Percentiles rank a stretch among this genome's conserved stretches.
These are phyloP conservation scores for Vigna unguiculata DNA, from an alignment of 306 rosid species.

Conservation along the genomic window DNA sequence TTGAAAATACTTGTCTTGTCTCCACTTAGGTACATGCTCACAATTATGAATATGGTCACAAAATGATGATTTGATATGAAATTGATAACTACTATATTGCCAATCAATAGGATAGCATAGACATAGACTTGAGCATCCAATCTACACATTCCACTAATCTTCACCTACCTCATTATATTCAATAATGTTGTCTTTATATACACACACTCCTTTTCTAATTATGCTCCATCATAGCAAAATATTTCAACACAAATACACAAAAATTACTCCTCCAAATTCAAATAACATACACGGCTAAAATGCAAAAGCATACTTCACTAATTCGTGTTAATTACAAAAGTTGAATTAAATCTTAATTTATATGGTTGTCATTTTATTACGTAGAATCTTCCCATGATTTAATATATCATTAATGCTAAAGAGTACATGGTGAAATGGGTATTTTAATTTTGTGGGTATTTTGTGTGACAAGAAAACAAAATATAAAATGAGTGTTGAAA, in stretches of 20 bases:
- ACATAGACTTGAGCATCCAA: constrained; percentile 59
- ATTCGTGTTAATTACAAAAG: no score
- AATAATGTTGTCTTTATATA: constrained; percentile 74
- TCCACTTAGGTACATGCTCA: neutral
- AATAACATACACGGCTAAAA: no score
- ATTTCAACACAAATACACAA: constrained; percentile 41
- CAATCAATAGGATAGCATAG: constrained; percentile 45
- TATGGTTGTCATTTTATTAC: no score
- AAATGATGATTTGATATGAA: constrained; percentile 41
- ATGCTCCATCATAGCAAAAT: constrained; percentile 63
- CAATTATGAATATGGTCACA: neutral
- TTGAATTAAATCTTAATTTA: no score
- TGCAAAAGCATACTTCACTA: no score
- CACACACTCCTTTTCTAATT: constrained; percentile 47
- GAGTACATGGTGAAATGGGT: constrained; percentile 24
- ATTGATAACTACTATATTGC: constrained; percentile 44
- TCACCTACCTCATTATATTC: constrained; percentile 57
- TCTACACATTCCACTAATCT: constrained; percentile 64
- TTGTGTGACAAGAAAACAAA: constrained; percentile 20
- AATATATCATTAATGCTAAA: constrained; percentile 4
- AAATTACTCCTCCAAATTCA: constrained; percentile 34
- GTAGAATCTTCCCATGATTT: no score
- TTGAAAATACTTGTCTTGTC: neutral
- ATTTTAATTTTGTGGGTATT: constrained; percentile 13
- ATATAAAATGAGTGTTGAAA: constrained; percentile 37